Evolutionary conservation across 176 grass and related monocot species (phyloP).

Genomic region (Carex scoparia): DNA sequence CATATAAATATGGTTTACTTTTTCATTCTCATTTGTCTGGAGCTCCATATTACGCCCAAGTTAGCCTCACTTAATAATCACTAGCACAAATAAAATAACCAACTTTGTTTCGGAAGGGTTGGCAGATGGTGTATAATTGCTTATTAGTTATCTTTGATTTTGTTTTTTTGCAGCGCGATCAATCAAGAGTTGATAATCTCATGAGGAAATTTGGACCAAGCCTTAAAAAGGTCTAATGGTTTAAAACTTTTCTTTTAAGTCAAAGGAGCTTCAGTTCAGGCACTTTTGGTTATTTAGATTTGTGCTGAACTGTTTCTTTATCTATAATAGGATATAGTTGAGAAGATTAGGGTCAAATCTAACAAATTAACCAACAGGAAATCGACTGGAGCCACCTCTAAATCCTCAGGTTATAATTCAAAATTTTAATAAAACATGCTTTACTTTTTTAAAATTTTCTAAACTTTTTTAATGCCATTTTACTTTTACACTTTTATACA

Average conservation of each 20-base stretch:
- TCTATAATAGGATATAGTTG: conserved; percentile 17
- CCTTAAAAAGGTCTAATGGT: conserved; percentile 23
- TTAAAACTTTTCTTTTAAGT: background rate
- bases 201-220: conserved; percentile 28
- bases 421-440: background rate
- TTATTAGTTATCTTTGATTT: background rate
- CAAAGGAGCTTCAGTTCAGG: background rate
- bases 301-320: background rate
- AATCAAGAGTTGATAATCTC: conserved; percentile 31
- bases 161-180: conserved; percentile 4
- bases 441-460: background rate
- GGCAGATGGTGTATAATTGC: background rate
- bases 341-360: conserved; percentile 18
- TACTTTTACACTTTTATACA: background rate
- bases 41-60: background rate
- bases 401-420: conserved; percentile 6
- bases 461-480: background rate
- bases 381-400: background rate
- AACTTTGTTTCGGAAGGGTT: background rate
- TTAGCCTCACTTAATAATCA: background rate
- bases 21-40: background rate
- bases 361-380: background rate
- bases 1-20: background rate
- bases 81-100: background rate
- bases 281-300: background rate